Evolutionary conservation across 805 yeast genomes (phyloP), one percentile per base, ranked within the genome.

Genomic region (Zygoascus bituminiphila): DNA sequence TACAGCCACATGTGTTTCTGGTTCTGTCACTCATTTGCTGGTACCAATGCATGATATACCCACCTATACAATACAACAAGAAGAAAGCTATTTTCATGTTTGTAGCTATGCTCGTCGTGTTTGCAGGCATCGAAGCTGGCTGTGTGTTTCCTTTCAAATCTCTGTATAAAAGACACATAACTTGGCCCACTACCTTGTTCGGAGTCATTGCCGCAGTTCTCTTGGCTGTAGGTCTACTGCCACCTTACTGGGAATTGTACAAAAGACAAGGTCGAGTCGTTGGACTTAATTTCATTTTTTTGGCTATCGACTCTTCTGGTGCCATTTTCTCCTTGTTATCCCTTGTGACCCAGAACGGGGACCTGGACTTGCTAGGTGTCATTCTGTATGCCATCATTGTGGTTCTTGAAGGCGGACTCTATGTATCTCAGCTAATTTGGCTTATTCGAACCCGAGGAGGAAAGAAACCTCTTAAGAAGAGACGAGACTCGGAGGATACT

Each of bases 1-100:
- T 91, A 26, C 98, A 91, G 66, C 97, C 98, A 0, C 88, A 84
- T 64, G 63, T 88, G 9, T 89, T 91, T 68, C 78, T 85, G 47
- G 59, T 76, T 15, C 78, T 88, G 51, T 80, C 93, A 55, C 61
- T 78, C 1, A 59, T 84, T 1, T 76, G 89, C 9, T 88, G 81
- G 74, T 63, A 72, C 25, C 88, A 93, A 72, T 67, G 78, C 4
- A 74, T 84, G 45, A 74, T 74, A 55, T 79, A 89, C 62, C 95
- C 96, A 0, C 96, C 96, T 0, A 37, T 45, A n/a, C 35, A 9
- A 21, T 15, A 14, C 55, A 55, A 47, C 29, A 46, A 45, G n/a
- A 44, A 39, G 24, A 74, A 65, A 48, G 66, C 81, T 7, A 8
- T 69, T 0, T 1, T 64, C 0, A 57, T 65, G 6, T 67, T 75